A percentile compares a stretch with the other conserved stretches of the same genome.
Conservation (phyloP, 2,329 filamentous ascomycete species). For the Aspergillus floridensis region DNA sequence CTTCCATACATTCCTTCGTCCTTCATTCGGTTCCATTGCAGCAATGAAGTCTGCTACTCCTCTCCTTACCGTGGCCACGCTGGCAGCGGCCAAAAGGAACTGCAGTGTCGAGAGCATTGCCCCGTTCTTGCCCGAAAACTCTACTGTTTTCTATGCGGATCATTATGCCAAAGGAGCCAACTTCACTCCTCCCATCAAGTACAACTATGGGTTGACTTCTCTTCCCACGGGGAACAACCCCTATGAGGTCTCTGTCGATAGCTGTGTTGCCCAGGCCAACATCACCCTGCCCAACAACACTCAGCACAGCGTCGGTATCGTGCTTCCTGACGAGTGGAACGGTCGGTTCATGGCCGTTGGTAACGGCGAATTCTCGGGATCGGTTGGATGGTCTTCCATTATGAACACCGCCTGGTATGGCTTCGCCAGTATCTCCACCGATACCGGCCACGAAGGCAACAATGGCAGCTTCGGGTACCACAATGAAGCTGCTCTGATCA, state of each 20-base stretch:
- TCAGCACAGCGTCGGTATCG: conserved; percentile 4
- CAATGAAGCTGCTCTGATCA: conserved; percentile 25
- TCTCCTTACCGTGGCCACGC: not conserved
- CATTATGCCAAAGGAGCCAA: conserved; percentile 1
- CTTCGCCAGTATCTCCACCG: conserved; percentile 6
- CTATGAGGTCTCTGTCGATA: conserved; percentile 1
- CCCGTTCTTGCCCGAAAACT: not conserved
- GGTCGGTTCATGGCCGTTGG: conserved; percentile 5
- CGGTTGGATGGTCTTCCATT: conserved; percentile 5
- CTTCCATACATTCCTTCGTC: not conserved
- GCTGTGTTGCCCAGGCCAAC: conserved; percentile 7
- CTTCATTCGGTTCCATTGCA: not conserved
- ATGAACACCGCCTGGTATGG: conserved; percentile 7
- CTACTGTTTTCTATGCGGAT: conserved; percentile 3
- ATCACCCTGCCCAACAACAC: conserved; percentile 8
- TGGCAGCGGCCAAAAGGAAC: conserved; percentile 5
- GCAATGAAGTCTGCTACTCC: not conserved
- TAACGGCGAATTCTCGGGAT: conserved; percentile 3
- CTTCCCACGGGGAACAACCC: not conserved
- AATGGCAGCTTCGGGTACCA: conserved; percentile 7
- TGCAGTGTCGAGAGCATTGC: conserved; percentile 3
- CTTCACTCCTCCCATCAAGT: conserved; percentile 3
- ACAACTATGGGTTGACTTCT: conserved; percentile 4
- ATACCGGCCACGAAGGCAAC: conserved; percentile 6
- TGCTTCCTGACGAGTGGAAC: conserved; percentile 3